Percentiles rank a stretch among this genome's conserved stretches.
These are phyloP conservation scores for Apiospora saccharicola DNA, from an alignment of 2,329 filamentous ascomycete genomes.

Conservation along the genomic window DNA sequence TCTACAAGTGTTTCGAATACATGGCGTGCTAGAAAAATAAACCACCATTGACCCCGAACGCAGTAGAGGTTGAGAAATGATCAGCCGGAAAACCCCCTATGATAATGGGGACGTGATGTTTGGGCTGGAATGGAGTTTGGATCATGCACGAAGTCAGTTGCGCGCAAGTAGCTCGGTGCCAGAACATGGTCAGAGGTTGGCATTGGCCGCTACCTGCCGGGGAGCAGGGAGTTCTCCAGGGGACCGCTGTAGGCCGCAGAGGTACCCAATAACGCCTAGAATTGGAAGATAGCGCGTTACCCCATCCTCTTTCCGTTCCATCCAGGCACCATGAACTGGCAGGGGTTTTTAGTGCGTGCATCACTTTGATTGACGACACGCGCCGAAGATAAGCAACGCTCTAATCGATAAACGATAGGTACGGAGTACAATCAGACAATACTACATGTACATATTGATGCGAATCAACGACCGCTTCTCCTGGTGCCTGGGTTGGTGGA, in stretches of 20 bases:
- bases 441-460: neutral
- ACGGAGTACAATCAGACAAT: neutral
- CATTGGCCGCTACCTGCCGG: neutral
- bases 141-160: neutral
- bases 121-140: slow-evolving; percentile 20
- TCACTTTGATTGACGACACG: neutral
- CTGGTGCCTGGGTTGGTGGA: neutral
- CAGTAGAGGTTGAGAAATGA: neutral
- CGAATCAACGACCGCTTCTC: neutral
- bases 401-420: neutral
- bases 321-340: neutral
- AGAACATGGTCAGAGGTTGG: slow-evolving; percentile 5
- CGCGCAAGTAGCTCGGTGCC: neutral
- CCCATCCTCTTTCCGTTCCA: neutral
- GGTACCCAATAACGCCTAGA: neutral
- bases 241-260: neutral
- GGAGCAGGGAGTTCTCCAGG: neutral
- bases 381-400: neutral
- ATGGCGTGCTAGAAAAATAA: neutral
- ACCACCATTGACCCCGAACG: neutral
- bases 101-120: slow-evolving; percentile 17
- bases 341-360: neutral
- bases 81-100: neutral
- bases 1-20: slow-evolving; percentile 2
- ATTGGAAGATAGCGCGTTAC: neutral